Evolutionary conservation across 2,329 filamentous ascomycete species (phyloP), one percentile per base, ranked within the genome.

Genomic region (Acarospora socialis): DNA sequence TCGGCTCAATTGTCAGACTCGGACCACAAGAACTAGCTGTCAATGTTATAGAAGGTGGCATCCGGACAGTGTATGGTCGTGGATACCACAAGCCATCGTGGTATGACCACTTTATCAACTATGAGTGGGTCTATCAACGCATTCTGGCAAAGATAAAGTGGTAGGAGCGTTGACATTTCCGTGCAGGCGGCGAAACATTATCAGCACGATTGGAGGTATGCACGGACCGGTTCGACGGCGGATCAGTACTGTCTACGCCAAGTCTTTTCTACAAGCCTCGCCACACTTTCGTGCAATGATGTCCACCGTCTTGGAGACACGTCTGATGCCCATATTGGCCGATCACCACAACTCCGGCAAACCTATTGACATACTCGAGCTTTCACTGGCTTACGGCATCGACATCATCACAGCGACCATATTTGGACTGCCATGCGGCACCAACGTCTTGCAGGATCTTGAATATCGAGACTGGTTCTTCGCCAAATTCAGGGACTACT

Each of bases 241-340:
- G 12, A 77, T 82, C 68, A 56, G 74, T 34, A 70, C 80, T 42
- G 65, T 78, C 32, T 86, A 83, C 55, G 81, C 78, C 32, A 86
- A 84, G 48, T 79, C 77, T 0, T 70, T 61, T 29, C 57, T 86
- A 21, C 67, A 70, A 36, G 56, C 59, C 4, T 80, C 73, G 4
- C 46, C 55, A 0, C 59, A 71, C 1, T 51, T 77, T 7, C 53
- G 55, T 1, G 55, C 51, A 0, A 69, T 80, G 41, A 61, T 68
- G 3, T 51, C 60, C 2, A 47, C 48, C 0, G 64, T 82, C 13
- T 40, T 83, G 2, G 65, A 66, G 36, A 50, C 59, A 1, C 60
- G 73, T 4, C 55, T 83, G 6, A 52, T 80, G 3, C 74, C 76
- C 4, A 31, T 63, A 37, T 34, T 70, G 34, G 29, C 43, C 16